Base-by-base conservation (phyloP, 192 early-diverging fungal genomes). In the Backusella tarrabulga region DNA sequence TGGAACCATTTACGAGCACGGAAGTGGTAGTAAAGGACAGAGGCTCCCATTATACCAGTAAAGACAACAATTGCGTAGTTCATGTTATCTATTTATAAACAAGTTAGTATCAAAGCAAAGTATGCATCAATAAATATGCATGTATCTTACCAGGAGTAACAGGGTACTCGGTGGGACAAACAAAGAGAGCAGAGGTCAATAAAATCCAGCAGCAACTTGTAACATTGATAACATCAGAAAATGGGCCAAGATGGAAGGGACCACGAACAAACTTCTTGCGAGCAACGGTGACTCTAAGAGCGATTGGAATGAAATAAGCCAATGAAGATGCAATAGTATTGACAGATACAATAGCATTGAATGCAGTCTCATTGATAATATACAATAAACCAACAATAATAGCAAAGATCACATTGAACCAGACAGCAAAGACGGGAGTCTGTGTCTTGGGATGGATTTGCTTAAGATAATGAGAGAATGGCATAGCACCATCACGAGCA, bases 321-420 rank as follows among this genome's bases (percentile, higher is more conserved):
- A 85, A 76, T 26, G 80, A 85, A 6, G 82, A 84, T 4, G 85
- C 87, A 63, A 88, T 85, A 23, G 87, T 88, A 79, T 86, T 86
- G 74, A 88, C 84, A 5, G 87, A 88, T 29, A 88, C 86, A 38
- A 88, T 85, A 23, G 87, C 87, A 15, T 71, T 71, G 44, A 81
- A 87, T 5, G 87, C 87, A 11, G 82, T 82, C 34, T 78, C 67
- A 36, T 78, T 82, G 75, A 82, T 79, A 23, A 88, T 87, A 50
- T 82, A 86, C 26, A 84, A 81, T 41, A 86, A 67, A 35, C 85
- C 86, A 32, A 87, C 74, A 40, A 87, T 29, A 14, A 84, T 76
- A 21, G 85, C 85, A 40, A 87, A 85, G 0, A 63, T 81, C 32
- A 86, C 85, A 46, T 85, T 86, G 66, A 79, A 81, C 85, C 85